A percentile compares a stretch with the other conserved stretches of the same genome.
Evolutionary conservation across 352 stramenopile genomes (phyloP).

Genomic region (Globisporangium middletonii): DNA sequence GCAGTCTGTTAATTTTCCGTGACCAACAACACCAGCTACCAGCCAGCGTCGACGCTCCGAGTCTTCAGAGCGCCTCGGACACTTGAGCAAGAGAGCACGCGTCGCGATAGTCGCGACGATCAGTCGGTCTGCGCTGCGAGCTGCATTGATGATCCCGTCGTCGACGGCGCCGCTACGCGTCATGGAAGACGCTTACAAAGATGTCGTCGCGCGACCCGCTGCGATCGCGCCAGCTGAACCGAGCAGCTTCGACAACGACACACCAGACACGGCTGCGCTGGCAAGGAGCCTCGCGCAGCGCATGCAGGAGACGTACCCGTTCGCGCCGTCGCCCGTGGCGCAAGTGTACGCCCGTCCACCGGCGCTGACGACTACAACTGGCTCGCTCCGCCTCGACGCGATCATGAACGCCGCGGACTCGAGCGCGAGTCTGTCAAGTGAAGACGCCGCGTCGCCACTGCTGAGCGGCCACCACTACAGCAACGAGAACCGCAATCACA

Average conservation of each 20-base stretch:
- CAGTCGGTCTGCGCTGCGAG: neutral
- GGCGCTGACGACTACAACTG: neutral
- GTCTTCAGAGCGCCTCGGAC: no score
- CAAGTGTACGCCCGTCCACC: neutral
- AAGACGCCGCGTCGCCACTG: neutral
- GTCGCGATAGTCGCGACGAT: neutral
- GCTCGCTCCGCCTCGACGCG: constrained; percentile 8
- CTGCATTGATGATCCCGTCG: constrained; percentile 8
- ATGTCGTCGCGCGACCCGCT: neutral
- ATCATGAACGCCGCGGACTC: constrained; percentile 12
- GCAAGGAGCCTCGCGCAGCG: constrained; percentile 8
- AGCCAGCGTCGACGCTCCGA: no score
- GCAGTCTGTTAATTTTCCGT: no score
- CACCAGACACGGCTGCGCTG: neutral
- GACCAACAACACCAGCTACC: no score
- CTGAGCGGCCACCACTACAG: neutral
- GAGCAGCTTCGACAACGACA: no score
- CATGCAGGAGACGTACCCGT: constrained; percentile 15
- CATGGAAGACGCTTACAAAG: constrained; percentile 10
- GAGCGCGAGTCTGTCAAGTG: neutral
- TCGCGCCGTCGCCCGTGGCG: constrained; percentile 4
- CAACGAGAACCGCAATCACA: constrained; percentile 10
- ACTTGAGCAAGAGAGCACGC: neutral
- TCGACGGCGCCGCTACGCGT: neutral
- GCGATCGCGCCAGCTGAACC: neutral